Percentiles rank a stretch among this genome's conserved stretches.
Evolutionary conservation across 2,329 filamentous ascomycete species (phyloP).

Genomic region (Colletotrichum chlorophyti): DNA sequence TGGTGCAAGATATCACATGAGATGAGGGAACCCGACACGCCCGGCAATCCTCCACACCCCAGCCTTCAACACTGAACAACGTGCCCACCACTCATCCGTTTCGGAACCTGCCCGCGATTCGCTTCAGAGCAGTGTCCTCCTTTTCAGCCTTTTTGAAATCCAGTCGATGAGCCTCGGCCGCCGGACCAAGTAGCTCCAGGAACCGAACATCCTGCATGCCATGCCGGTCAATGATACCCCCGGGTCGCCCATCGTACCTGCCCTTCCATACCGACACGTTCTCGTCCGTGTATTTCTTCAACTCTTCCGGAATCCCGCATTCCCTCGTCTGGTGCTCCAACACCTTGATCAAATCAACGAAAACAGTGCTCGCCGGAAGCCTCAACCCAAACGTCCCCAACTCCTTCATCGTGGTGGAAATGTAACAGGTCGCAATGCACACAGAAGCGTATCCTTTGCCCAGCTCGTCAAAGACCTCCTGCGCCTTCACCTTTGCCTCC

Average conservation of each 20-base stretch:
- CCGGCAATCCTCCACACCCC: too few relatives aligned
- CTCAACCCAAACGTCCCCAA: background rate
- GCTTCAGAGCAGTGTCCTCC: background rate
- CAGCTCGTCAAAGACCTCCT: background rate
- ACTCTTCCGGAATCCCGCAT: background rate
- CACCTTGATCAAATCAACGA: constrained; percentile 1
- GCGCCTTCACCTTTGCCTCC: background rate
- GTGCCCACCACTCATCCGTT: background rate
- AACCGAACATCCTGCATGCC: background rate
- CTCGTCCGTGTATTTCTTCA: constrained; percentile 3
- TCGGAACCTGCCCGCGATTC: background rate
- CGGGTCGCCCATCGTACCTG: background rate
- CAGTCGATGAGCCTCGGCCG: background rate
- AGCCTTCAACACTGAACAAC: too few relatives aligned
- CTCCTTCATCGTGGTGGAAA: background rate
- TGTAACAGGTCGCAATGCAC: background rate
- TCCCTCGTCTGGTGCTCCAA: constrained; percentile 2
- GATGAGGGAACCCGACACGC: too few relatives aligned
- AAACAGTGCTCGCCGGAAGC: background rate
- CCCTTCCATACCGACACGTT: constrained; percentile 9
- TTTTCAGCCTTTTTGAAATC: background rate
- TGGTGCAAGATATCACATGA: too few relatives aligned
- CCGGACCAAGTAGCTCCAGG: constrained; percentile 1
- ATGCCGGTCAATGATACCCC: background rate
- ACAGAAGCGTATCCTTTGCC: background rate